These are phyloP conservation scores for Licmophora abbreviata DNA, from an alignment of 108 stramenopile species.

Conservation along the genomic window DNA sequence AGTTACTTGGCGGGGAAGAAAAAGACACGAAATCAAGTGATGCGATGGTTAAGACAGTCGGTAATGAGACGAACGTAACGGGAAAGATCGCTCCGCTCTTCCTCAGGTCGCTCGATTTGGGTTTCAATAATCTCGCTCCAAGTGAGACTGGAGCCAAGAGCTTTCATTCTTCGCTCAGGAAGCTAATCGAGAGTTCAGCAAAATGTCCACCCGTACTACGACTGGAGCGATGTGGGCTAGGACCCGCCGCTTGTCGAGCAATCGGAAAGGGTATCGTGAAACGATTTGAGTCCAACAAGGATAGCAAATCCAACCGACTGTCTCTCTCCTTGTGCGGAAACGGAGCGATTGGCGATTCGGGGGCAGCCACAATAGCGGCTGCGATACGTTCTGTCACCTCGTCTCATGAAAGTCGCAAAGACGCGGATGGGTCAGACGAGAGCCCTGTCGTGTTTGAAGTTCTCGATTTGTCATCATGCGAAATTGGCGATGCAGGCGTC, in stretches of 20 bases:
- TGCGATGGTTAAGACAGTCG: constrained; percentile 4
- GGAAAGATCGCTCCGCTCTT: constrained; percentile 3
- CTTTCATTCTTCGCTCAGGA: constrained; percentile 11
- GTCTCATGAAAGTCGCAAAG: constrained; percentile 5
- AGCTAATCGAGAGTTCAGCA: constrained; percentile 9
- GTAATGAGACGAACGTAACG: background rate
- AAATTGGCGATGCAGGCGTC: constrained; percentile 61
- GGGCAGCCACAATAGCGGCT: constrained; percentile 67
- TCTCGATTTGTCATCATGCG: constrained; percentile 66
- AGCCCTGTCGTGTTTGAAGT: constrained; percentile 30
- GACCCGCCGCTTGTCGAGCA: constrained; percentile 64
- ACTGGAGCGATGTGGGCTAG: constrained; percentile 57
- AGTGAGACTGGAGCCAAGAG: constrained; percentile 17
- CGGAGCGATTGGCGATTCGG: constrained; percentile 63
- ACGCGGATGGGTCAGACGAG: background rate
- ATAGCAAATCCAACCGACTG: constrained; percentile 12
- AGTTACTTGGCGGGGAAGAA: constrained; percentile 15
- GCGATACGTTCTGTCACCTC: constrained; percentile 45
- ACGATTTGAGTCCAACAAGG: background rate
- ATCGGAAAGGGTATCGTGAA: constrained; percentile 45
- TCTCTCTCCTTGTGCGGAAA: constrained; percentile 48
- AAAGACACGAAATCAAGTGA: constrained; percentile 1
- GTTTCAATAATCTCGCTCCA: constrained; percentile 47
- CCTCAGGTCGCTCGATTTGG: constrained; percentile 43
- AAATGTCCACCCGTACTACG: constrained; percentile 33